Evolutionary conservation across 2,329 filamentous ascomycete genomes (phyloP).

Genomic region (Pseudogymnoascus sp.): DNA sequence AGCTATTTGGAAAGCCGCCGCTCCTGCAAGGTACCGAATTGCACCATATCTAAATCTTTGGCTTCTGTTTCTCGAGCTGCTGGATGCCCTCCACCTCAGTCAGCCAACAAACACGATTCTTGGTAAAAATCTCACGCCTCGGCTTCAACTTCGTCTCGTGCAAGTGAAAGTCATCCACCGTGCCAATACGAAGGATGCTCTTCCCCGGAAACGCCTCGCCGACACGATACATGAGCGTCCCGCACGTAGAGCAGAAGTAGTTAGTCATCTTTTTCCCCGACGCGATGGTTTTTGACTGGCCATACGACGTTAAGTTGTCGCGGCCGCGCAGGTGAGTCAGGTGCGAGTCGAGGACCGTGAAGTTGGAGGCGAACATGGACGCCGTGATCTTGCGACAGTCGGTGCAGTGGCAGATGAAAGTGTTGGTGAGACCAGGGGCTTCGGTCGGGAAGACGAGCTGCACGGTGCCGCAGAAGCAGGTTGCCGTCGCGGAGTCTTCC

Average conservation of each 20-base stretch:
- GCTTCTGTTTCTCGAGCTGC: constrained; percentile 19
- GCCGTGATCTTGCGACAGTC: constrained; percentile 57
- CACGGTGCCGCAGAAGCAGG: constrained; percentile 50
- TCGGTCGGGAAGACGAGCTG: constrained; percentile 43
- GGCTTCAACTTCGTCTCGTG: constrained; percentile 50
- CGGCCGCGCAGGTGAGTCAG: constrained; percentile 43
- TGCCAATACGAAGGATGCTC: constrained; percentile 48
- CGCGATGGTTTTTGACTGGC: constrained; percentile 39
- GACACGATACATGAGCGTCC: constrained; percentile 51
- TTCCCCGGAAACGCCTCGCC: constrained; percentile 35
- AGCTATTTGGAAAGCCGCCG: background rate
- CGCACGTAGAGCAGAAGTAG: constrained; percentile 52
- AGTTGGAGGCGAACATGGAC: constrained; percentile 54
- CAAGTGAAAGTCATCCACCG: constrained; percentile 52
- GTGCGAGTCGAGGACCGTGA: constrained; percentile 38
- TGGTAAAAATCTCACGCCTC: constrained; percentile 41
- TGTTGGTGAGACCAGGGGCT: constrained; percentile 37
- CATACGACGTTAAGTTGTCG: constrained; percentile 40
- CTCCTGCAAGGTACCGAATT: background rate
- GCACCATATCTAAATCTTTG: background rate
- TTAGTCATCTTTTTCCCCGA: constrained; percentile 49
- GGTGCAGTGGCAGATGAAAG: constrained; percentile 51
- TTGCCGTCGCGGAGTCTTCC: constrained; percentile 43
- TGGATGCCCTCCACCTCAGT: constrained; percentile 28
- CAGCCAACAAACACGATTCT: constrained; percentile 45